These are phyloP conservation scores for Vaccinium darrowii DNA, from an alignment of 148 eudicot species.

Conservation along the genomic window DNA sequence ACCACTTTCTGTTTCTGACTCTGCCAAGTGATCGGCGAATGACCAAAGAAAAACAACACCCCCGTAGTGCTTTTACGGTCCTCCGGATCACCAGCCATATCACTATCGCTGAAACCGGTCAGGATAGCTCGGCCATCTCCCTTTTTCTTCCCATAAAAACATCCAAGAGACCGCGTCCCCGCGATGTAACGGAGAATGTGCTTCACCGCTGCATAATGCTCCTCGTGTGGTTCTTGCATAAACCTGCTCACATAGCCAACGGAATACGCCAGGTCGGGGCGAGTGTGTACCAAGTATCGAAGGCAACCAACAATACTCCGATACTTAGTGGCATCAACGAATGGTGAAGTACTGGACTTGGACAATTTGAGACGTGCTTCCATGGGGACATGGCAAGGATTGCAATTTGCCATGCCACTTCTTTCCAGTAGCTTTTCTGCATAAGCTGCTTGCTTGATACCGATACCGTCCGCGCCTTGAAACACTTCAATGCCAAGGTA, in stretches of 20 bases:
- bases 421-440: not conserved
- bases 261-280: not conserved
- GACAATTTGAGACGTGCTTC: not conserved
- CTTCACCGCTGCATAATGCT: not conserved
- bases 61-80: not conserved
- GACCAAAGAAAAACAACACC: not conserved
- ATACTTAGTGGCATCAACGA: not conserved
- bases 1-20: too few relatives aligned
- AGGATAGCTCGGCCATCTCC: not conserved
- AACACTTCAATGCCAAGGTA: not conserved
- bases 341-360: not conserved
- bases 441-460: not conserved
- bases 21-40: not conserved
- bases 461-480: not conserved
- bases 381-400: not conserved
- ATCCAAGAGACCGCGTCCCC: not conserved
- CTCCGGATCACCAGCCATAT: not conserved
- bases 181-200: not conserved
- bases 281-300: not conserved
- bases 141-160: not conserved
- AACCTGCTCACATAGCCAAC: not conserved
- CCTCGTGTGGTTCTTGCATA: not conserved
- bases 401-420: not conserved
- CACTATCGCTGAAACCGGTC: not conserved
- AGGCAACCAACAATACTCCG: not conserved